Percentiles rank a stretch among this genome's conserved stretches.
Conservation (phyloP, 208 protist species). For the Phytomonas sp. region DNA sequence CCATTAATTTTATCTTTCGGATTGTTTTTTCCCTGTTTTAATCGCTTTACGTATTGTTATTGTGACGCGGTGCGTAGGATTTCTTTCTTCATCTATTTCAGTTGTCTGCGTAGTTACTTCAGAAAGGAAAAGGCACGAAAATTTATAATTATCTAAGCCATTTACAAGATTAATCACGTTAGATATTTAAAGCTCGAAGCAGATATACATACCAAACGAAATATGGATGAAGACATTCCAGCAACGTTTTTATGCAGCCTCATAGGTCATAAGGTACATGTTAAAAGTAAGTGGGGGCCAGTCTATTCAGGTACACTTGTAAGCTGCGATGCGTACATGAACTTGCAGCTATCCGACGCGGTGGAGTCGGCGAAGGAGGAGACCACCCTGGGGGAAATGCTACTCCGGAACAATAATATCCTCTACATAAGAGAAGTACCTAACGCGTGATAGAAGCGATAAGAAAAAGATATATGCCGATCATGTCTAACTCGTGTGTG, state of each 20-base stretch:
- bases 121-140: neutral
- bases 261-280: constrained; percentile 91
- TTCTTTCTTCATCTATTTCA: neutral
- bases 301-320: constrained; percentile 95
- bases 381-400: constrained; percentile 75
- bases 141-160: constrained; percentile 10
- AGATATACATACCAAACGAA: neutral
- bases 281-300: constrained; percentile 98
- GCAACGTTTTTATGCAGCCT: constrained; percentile 91
- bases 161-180: neutral
- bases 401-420: constrained; percentile 87
- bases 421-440: constrained; percentile 77
- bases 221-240: constrained; percentile 68
- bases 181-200: constrained; percentile 3
- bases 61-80: neutral
- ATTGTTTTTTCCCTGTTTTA: constrained; percentile 17
- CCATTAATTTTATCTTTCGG: constrained; percentile 13
- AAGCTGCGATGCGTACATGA: constrained; percentile 97
- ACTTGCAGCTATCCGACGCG: constrained; percentile 89
- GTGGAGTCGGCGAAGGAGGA: constrained; percentile 68
- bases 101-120: constrained; percentile 5
- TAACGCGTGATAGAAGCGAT: neutral
- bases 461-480: constrained; percentile 19
- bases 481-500: constrained; percentile 8
- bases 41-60: constrained; percentile 9